A percentile compares a stretch with the other conserved stretches of the same genome.
phyloP scores from a whole-genome alignment of 352 stramenopile genomes.

The Phytophthora podocarpi region DNA sequence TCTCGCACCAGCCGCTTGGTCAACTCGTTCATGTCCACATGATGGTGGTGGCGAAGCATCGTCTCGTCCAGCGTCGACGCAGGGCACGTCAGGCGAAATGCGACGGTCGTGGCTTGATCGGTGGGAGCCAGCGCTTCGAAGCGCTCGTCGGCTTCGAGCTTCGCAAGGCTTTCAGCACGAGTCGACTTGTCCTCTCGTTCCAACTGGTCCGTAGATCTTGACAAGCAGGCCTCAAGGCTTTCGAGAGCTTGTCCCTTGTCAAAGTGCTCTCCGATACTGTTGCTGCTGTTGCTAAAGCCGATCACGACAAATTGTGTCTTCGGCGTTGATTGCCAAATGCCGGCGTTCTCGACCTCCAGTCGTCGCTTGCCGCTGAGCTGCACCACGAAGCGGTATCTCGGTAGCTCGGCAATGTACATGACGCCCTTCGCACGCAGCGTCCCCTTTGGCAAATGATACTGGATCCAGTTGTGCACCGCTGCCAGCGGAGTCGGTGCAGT shows the following conservation, averaged over 20 bases:
- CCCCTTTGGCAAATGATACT: constrained; percentile 33
- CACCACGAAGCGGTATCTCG: constrained; percentile 64
- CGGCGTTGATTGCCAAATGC: constrained; percentile 56
- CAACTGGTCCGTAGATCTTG: constrained; percentile 13
- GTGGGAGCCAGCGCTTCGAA: constrained; percentile 30
- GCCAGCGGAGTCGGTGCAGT: constrained; percentile 42
- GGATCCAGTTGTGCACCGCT: constrained; percentile 61
- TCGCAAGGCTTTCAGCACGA: constrained; percentile 23
- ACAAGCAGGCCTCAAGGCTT: constrained; percentile 40
- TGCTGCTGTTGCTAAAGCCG: constrained; percentile 28
- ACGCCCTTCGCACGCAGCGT: constrained; percentile 70
- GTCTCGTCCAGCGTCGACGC: constrained; percentile 54
- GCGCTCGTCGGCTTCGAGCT: constrained; percentile 49
- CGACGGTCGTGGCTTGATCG: constrained; percentile 16
- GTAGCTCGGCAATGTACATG: constrained; percentile 65
- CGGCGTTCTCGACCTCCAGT: constrained; percentile 68
- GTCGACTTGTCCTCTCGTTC: background rate
- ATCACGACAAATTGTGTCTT: constrained; percentile 83
- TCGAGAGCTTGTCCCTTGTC: constrained; percentile 34
- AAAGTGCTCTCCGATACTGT: constrained; percentile 21
- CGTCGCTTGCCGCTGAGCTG: constrained; percentile 74
- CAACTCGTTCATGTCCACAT: constrained; percentile 77
- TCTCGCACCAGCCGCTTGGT: constrained; percentile 59
- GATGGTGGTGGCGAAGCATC: constrained; percentile 76
- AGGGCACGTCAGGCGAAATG: constrained; percentile 60